Evolutionary conservation across 2,329 filamentous ascomycete genomes (phyloP).

Genomic region (Calonectria pauciramosa): DNA sequence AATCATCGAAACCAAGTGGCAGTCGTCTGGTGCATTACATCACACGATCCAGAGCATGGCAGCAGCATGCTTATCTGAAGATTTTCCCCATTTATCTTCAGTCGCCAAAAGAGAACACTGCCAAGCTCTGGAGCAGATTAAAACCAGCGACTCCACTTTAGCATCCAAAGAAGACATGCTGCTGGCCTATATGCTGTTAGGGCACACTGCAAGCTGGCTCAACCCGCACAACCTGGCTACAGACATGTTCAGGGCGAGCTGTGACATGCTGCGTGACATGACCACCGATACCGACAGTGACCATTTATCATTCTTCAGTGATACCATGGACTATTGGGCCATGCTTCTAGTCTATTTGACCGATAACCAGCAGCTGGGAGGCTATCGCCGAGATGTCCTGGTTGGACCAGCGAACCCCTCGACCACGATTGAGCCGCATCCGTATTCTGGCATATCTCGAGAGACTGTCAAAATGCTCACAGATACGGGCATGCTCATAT

Average conservation of each 20-base stretch:
- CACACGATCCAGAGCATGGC: conserved; percentile 44
- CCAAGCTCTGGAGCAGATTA: conserved; percentile 26
- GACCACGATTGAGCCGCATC: conserved; percentile 28
- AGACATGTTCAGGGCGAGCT: conserved; percentile 30
- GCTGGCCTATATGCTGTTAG: conserved; percentile 30
- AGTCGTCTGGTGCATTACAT: conserved; percentile 32
- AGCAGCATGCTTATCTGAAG: conserved; percentile 37
- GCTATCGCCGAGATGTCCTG: background rate
- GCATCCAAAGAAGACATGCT: conserved; percentile 18
- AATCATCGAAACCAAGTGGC: conserved; percentile 38
- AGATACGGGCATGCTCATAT: conserved; percentile 36
- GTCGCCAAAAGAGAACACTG: conserved; percentile 28
- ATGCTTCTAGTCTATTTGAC: conserved; percentile 41
- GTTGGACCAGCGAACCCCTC: background rate
- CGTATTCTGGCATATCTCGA: conserved; percentile 35
- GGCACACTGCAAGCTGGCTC: conserved; percentile 40
- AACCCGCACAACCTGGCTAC: conserved; percentile 36
- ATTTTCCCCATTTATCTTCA: conserved; percentile 30
- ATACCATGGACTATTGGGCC: conserved; percentile 41
- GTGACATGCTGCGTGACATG: conserved; percentile 14
- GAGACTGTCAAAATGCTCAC: conserved; percentile 30
- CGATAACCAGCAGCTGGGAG: conserved; percentile 32
- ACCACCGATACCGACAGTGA: background rate
- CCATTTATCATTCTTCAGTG: conserved; percentile 31
- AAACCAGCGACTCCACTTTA: background rate